Evolutionary conservation across 192 early-diverging fungal species (phyloP).

Genomic region (Spinellus fusiger): DNA sequence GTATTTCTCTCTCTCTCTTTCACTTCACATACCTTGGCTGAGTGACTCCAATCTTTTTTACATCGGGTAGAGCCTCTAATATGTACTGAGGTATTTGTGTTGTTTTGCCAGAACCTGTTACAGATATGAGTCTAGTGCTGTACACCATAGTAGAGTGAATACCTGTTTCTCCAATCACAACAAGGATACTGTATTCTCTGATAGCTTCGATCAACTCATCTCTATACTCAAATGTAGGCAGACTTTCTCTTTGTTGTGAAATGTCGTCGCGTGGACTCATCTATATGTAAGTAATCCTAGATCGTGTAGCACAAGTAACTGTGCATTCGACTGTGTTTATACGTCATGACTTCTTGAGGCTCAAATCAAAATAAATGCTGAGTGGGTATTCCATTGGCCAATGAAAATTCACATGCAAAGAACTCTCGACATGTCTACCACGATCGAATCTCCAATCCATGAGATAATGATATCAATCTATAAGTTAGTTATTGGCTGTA

Average conservation of each 20-base stretch:
- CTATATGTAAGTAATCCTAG: not conserved
- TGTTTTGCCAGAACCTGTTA: conserved; percentile 70
- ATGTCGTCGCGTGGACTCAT: conserved; percentile 9
- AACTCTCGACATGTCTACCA: no score
- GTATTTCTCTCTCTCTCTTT: not conserved
- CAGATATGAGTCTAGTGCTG: not conserved
- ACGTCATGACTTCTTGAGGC: not conserved
- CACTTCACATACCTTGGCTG: conserved; percentile 56
- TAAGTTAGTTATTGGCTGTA: no score
- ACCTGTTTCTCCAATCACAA: conserved; percentile 93
- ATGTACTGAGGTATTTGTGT: conserved; percentile 84
- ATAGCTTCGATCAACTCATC: conserved; percentile 81
- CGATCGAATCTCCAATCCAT: no score
- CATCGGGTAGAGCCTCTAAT: conserved; percentile 45
- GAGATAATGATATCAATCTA: no score
- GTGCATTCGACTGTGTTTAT: not conserved
- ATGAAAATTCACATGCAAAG: no score
- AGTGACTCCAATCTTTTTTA: conserved; percentile 56
- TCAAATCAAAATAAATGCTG: not conserved
- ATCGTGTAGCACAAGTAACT: not conserved
- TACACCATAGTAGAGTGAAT: not conserved
- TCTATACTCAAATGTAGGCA: conserved; percentile 50
- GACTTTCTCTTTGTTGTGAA: conserved; percentile 11
- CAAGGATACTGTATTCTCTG: conserved; percentile 74
- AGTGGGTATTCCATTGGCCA: no score